These are phyloP conservation scores for Penicillium alfredii DNA, from an alignment of 495 filamentous ascomycete species.

Conservation along the genomic window DNA sequence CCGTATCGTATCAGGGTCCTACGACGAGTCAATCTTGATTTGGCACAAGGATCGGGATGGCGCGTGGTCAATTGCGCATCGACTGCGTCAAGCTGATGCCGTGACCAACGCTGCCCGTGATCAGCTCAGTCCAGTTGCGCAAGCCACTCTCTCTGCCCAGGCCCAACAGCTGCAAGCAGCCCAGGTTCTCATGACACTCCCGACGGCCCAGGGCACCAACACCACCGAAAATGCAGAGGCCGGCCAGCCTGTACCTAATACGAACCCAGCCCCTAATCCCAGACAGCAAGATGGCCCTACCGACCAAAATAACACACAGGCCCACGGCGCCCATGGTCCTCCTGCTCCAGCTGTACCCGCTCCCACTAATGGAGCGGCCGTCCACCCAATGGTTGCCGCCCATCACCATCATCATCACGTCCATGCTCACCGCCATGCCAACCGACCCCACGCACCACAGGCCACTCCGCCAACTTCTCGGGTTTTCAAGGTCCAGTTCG, in stretches of 20 bases:
- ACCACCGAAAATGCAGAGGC: not conserved
- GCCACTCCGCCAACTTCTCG: constrained; percentile 42
- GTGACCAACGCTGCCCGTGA: constrained; percentile 36
- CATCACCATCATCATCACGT: constrained; percentile 19
- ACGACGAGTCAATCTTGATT: constrained; percentile 91
- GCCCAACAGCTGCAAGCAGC: constrained; percentile 25
- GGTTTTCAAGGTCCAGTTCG: constrained; percentile 98
- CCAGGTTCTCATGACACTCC: constrained; percentile 11
- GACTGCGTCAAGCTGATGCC: constrained; percentile 64
- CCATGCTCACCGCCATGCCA: constrained; percentile 11
- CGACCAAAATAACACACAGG: no score
- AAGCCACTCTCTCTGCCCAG: constrained; percentile 16
- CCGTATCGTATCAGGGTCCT: constrained; percentile 89
- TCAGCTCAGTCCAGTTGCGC: constrained; percentile 16
- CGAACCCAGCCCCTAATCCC: no score
- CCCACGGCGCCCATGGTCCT: not conserved
- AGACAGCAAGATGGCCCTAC: no score
- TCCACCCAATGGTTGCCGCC: constrained; percentile 5
- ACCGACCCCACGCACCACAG: constrained; percentile 2
- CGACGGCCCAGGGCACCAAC: constrained; percentile 1
- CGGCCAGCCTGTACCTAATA: no score
- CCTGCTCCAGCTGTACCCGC: constrained; percentile 4
- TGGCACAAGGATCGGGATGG: constrained; percentile 83
- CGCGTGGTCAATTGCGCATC: constrained; percentile 67
- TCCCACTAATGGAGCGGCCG: not conserved